A percentile compares a stretch with the other conserved stretches of the same genome.
Evolutionary conservation across 2,329 filamentous ascomycete genomes (phyloP).

Genomic region (Trichophyton rubrum): DNA sequence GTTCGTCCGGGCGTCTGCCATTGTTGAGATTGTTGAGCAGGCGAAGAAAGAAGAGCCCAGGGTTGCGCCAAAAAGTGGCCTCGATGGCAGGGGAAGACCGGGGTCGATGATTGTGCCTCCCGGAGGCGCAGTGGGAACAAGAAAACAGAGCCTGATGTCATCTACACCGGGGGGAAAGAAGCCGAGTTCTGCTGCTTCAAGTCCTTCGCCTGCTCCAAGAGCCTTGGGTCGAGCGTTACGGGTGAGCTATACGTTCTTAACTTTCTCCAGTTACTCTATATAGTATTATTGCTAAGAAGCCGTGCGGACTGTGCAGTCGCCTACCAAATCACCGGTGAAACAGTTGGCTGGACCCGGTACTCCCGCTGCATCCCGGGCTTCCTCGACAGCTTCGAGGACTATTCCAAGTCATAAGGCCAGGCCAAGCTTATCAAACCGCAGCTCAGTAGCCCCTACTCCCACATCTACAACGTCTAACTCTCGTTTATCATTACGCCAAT

Average conservation of each 20-base stretch:
- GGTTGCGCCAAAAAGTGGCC: slow-evolving; percentile 18
- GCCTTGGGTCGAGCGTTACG: slow-evolving; percentile 27
- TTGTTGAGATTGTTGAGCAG: slow-evolving; percentile 42
- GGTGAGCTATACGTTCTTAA: slow-evolving; percentile 18
- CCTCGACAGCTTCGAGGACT: slow-evolving; percentile 38
- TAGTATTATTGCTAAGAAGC: not conserved
- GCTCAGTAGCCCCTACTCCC: slow-evolving; percentile 56
- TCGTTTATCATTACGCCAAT: slow-evolving; percentile 12
- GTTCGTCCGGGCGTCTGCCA: slow-evolving; percentile 66
- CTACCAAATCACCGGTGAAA: slow-evolving; percentile 69
- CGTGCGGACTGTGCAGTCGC: slow-evolving; percentile 43
- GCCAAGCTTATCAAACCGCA: slow-evolving; percentile 43
- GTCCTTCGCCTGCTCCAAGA: slow-evolving; percentile 57
- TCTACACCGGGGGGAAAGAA: slow-evolving; percentile 43
- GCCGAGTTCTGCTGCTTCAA: slow-evolving; percentile 58
- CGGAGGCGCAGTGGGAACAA: slow-evolving; percentile 24
- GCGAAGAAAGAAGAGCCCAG: slow-evolving; percentile 15
- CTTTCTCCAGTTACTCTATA: not conserved
- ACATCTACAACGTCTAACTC: slow-evolving; percentile 19
- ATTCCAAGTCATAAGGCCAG: slow-evolving; percentile 41
- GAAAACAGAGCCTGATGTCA: slow-evolving; percentile 39
- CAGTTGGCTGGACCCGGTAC: slow-evolving; percentile 43
- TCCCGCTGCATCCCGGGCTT: slow-evolving; percentile 44
- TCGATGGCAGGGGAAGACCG: slow-evolving; percentile 25
- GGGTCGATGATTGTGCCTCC: slow-evolving; percentile 29